Evolutionary conservation across 805 yeast genomes (phyloP), one percentile per base, ranked within the genome.

Genomic region (Kuraishia cidri): DNA sequence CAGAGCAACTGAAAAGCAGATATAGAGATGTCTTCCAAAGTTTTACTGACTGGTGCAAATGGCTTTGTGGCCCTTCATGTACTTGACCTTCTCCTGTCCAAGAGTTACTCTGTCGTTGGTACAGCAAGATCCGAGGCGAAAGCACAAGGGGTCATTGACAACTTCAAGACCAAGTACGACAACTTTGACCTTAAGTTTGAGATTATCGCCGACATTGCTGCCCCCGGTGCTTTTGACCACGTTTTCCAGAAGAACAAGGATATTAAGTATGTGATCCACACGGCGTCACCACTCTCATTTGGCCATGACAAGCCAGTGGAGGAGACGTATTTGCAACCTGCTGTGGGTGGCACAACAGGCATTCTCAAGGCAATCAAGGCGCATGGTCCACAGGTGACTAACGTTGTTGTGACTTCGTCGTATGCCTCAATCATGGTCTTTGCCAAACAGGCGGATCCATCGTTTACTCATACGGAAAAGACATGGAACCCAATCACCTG

Each of bases 391-490:
- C 57, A 62, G 27, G 60, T 71, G 21, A 52, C 52, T 31, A 46
- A 54, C 10, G 65, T 71, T 4, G 72, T 70, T 24, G 41, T 66
- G 26, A 59, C 75, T 14, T 65, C 78, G 2, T 75, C 82, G 0
- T 59, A 57, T 43, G 79, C 79, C 14, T 71, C 83, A 1, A 26
- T 43, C 24, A 28, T 26, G 23, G 44, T 57, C 26, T 37, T 50
- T 12, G 29, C 32, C 4, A 39, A 40, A 18, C 20, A 12, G 8
- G 26, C 17, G 20, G 32, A 30, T 10, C 15, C 13, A 18, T 17
- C 40, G 5, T 29, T 26, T 24, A 22, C 35, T 4, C 41, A 45
- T 29, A 48, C 48, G 21, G 62, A 56, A 41, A 38, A 46, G 1
- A 33, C 48, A 7, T 64, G 70, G 72, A 62, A 31, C 35, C 42